These are phyloP conservation scores for Hyaloperonospora arabidopsidis DNA, from an alignment of 352 stramenopile genomes.

Conservation along the genomic window DNA sequence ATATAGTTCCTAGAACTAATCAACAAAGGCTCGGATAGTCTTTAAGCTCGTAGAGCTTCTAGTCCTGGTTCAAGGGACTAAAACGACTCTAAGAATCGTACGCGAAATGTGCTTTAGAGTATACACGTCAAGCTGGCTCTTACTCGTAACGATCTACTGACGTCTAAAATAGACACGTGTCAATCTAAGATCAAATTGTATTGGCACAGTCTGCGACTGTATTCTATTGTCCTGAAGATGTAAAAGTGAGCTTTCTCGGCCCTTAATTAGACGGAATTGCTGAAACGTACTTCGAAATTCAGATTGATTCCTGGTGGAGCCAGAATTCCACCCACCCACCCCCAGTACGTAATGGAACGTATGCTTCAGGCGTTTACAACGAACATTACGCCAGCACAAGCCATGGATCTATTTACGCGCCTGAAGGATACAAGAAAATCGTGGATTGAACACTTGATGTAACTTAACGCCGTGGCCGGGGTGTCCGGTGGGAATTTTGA, in stretches of 20 bases:
- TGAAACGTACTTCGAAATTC: not conserved
- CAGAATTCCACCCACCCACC: slow-evolving; percentile 1
- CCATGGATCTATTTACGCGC: slow-evolving; percentile 10
- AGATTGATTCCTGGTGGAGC: slow-evolving; percentile 7
- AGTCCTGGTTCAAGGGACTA: no score
- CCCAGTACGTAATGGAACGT: slow-evolving; percentile 16
- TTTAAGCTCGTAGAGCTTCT: no score
- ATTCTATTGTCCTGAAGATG: slow-evolving; percentile 1
- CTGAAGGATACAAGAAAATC: slow-evolving; percentile 2
- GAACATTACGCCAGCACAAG: slow-evolving; percentile 5
- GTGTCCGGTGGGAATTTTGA: not conserved
- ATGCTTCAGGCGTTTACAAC: slow-evolving; percentile 9
- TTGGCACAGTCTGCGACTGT: slow-evolving; percentile 4
- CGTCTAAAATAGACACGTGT: no score
- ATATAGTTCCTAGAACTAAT: no score
- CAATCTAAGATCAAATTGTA: no score
- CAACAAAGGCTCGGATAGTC: no score
- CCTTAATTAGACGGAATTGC: not conserved
- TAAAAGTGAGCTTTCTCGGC: not conserved
- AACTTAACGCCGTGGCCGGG: not conserved
- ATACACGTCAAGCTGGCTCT: no score
- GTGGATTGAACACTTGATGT: slow-evolving; percentile 9
- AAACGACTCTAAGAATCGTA: no score
- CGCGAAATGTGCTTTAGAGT: no score
- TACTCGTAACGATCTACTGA: no score